Conservation (phyloP, 2,329 filamentous ascomycete genomes). For the Sporothrix euskadiensis region DNA sequence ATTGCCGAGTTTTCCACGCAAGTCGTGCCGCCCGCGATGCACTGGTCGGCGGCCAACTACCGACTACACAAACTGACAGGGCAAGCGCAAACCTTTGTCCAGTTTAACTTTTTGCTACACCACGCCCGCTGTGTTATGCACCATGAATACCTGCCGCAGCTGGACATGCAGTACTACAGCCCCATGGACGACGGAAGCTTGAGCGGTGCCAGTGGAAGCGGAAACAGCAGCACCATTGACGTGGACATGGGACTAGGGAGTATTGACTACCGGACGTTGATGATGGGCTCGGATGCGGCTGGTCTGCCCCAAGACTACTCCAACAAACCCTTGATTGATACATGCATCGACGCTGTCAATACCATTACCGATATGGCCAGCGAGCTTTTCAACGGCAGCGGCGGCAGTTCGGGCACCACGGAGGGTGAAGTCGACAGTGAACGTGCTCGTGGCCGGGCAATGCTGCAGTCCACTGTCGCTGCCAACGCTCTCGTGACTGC, state of each 20-base stretch:
- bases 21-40: constrained; percentile 6
- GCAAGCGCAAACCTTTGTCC: constrained; percentile 15
- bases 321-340: not conserved
- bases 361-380: constrained; percentile 15
- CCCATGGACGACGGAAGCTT: not conserved
- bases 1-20: not conserved
- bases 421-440: not conserved
- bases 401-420: not conserved
- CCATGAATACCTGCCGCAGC: constrained; percentile 28
- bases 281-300: not conserved
- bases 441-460: not conserved
- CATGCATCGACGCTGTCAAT: constrained; percentile 10
- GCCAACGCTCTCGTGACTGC: constrained; percentile 12
- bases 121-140: constrained; percentile 23
- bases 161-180: constrained; percentile 24
- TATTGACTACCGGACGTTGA: not conserved
- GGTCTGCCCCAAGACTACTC: constrained; percentile 7
- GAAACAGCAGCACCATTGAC: not conserved
- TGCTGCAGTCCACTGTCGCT: not conserved
- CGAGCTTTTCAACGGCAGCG: not conserved
- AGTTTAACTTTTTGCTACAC: constrained; percentile 23
- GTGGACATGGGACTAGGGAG: not conserved
- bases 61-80: not conserved
- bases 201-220: not conserved
- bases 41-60: constrained; percentile 8